Evolutionary conservation across 805 yeast genomes (phyloP).

Genomic region (Grigorovia yakushimaensis): DNA sequence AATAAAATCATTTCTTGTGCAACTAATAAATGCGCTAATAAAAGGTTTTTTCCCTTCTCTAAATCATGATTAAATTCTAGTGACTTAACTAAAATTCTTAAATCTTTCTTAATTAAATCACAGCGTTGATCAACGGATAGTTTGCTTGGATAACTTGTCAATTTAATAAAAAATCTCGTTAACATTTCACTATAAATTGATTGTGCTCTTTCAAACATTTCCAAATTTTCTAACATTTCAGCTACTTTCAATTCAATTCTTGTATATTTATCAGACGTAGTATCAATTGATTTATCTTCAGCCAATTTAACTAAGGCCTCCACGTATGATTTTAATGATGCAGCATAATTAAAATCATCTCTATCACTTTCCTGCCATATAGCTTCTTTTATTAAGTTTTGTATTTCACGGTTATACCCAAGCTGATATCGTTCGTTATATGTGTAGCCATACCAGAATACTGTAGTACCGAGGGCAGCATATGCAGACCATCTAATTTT

Average conservation of each 20-base stretch:
- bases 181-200: conserved; percentile 59
- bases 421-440: not conserved
- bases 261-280: conserved; percentile 69
- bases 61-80: conserved; percentile 47
- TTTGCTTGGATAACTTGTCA: conserved; percentile 31
- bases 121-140: conserved; percentile 34
- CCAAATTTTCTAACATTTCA: conserved; percentile 72
- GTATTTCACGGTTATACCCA: not conserved
- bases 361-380: conserved; percentile 76
- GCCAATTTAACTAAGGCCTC: conserved; percentile 46
- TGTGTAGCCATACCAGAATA: not conserved
- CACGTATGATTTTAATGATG: conserved; percentile 63
- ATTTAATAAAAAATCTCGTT: conserved; percentile 44
- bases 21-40: conserved; percentile 51
- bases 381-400: conserved; percentile 46
- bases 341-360: conserved; percentile 41
- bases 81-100: conserved; percentile 58
- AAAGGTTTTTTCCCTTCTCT: conserved; percentile 42
- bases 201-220: conserved; percentile 52
- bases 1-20: conserved; percentile 57
- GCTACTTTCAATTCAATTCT: conserved; percentile 83
- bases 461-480: not conserved
- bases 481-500: not conserved
- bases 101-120: conserved; percentile 57
- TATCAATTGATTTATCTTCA: conserved; percentile 22